These are phyloP conservation scores for Quercus wislizeni DNA, from an alignment of 306 rosid genomes.

Conservation along the genomic window DNA sequence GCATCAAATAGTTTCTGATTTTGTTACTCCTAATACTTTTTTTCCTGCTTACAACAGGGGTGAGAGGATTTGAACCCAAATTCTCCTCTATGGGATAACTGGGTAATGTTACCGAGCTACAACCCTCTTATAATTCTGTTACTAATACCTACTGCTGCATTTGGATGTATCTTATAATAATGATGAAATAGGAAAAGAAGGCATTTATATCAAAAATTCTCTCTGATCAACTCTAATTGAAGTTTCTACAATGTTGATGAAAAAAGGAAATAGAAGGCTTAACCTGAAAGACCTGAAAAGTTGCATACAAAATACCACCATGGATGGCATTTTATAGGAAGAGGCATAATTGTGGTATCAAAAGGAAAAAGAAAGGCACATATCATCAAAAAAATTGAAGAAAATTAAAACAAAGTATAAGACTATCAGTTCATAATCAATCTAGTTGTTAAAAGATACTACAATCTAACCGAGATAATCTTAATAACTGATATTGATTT, in stretches of 20 bases:
- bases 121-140: too few species aligned
- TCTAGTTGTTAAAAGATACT: background rate
- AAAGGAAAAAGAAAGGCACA: too few species aligned
- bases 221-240: too few species aligned
- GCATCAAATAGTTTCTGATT: background rate
- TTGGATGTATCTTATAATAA: background rate
- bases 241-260: background rate
- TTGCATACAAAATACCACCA: background rate
- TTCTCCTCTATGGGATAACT: too few species aligned
- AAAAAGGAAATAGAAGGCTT: background rate
- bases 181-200: background rate
- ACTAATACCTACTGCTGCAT: background rate
- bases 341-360: background rate
- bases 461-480: background rate
- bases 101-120: too few species aligned
- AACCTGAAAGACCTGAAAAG: background rate
- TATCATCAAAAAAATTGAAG: background rate
- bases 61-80: too few species aligned
- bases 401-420: background rate
- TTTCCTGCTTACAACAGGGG: too few species aligned
- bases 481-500: background rate
- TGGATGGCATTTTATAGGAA: background rate
- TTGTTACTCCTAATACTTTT: too few species aligned
- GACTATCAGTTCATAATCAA: background rate
- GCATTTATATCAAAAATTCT: background rate